phyloP scores from a whole-genome alignment of 306 rosid genomes.

The Biancaea sappan region DNA sequence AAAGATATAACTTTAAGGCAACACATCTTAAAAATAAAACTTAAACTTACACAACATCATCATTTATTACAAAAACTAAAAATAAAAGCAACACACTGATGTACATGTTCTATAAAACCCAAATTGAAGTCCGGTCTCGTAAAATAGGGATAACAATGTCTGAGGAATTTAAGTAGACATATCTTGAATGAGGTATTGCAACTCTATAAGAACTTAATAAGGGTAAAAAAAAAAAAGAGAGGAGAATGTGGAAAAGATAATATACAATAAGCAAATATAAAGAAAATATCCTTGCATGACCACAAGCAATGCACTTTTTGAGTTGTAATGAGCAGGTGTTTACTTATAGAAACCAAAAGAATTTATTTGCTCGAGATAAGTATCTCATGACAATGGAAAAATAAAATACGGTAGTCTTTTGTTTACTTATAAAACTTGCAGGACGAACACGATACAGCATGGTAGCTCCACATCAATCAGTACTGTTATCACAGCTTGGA shows the following conservation, averaged over 20 bases:
- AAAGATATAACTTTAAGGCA: too few relatives aligned
- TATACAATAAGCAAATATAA: not conserved
- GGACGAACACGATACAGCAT: constrained; percentile 18
- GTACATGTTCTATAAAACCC: too few relatives aligned
- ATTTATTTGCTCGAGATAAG: not conserved
- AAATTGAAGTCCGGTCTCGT: too few relatives aligned
- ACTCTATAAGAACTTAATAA: too few relatives aligned
- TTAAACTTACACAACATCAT: too few relatives aligned
- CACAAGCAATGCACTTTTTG: constrained; percentile 1
- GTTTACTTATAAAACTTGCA: constrained; percentile 12
- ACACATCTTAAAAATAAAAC: too few relatives aligned
- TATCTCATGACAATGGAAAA: not conserved
- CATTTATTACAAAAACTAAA: too few relatives aligned
- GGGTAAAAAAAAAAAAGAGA: not conserved
- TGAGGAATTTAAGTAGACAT: too few relatives aligned
- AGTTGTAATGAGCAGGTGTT: not conserved
- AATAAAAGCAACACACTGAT: too few relatives aligned
- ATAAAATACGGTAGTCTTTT: not conserved
- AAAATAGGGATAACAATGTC: too few relatives aligned
- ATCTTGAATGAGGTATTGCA: too few relatives aligned
- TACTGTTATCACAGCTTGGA: constrained; percentile 24
- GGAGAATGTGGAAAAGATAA: too few relatives aligned
- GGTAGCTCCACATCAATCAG: constrained; percentile 17
- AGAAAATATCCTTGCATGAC: not conserved
- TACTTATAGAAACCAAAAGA: not conserved